A percentile compares a stretch with the other conserved stretches of the same genome.
Evolutionary conservation across 2,329 filamentous ascomycete genomes (phyloP).

Genomic region (Fusarium tupiense): DNA sequence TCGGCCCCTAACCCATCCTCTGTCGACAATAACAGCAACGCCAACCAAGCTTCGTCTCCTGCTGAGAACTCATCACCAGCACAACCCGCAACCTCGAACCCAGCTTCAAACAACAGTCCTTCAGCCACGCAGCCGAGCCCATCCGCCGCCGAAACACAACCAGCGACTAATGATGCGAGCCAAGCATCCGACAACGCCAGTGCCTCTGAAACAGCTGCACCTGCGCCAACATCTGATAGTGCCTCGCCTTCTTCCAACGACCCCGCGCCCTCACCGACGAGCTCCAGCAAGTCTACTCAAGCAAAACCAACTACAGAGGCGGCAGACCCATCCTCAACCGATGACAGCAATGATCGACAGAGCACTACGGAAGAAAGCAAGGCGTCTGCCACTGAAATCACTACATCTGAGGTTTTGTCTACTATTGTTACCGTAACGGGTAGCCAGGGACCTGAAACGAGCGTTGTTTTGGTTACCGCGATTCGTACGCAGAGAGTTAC

Average conservation of each 20-base stretch:
- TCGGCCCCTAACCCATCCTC: conserved; percentile 28
- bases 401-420: conserved; percentile 24
- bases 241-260: conserved; percentile 19
- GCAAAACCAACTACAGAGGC: conserved; percentile 21
- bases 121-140: conserved; percentile 8
- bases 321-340: conserved; percentile 14
- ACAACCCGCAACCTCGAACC: conserved; percentile 9
- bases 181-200: conserved; percentile 15
- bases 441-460: conserved; percentile 35
- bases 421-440: conserved; percentile 42
- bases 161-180: conserved; percentile 6
- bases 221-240: conserved; percentile 8
- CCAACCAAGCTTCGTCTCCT: conserved; percentile 13
- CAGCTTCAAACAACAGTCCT: conserved; percentile 12
- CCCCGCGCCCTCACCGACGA: conserved; percentile 1
- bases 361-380: conserved; percentile 17
- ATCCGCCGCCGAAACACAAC: conserved; percentile 5
- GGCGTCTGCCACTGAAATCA: conserved; percentile 21
- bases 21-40: conserved; percentile 18
- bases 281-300: conserved; percentile 3
- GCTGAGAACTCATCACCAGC: conserved; percentile 9
- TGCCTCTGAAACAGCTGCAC: conserved; percentile 7
- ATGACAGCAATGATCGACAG: conserved; percentile 17
- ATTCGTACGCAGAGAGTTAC: conserved; percentile 34
- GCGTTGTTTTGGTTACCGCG: conserved; percentile 42